phyloP scores from a whole-genome alignment of 106 monocot genomes.

The Amphibolis antarctica region DNA sequence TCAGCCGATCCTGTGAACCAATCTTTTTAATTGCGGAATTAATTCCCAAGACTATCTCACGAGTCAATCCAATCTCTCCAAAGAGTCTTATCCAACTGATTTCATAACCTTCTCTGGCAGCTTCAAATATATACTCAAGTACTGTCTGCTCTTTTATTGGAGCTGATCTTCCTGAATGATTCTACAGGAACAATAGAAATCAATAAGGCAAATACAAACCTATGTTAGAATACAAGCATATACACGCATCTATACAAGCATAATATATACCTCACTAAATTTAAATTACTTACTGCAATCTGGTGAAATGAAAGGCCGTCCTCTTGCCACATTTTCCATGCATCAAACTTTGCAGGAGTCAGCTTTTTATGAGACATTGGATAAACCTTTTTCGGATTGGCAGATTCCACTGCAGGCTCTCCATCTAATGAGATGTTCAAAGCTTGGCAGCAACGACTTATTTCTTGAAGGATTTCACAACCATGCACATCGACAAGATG shows the following conservation, averaged over 20 bases:
- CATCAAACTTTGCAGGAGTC: constrained; percentile 49
- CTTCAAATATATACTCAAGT: constrained; percentile 71
- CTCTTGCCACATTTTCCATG: constrained; percentile 87
- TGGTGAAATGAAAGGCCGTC: constrained; percentile 44
- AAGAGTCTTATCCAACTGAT: constrained; percentile 65
- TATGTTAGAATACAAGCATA: neutral
- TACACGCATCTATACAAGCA: too few relatives aligned
- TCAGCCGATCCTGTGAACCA: constrained; percentile 63
- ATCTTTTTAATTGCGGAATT: constrained; percentile 37
- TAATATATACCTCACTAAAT: neutral
- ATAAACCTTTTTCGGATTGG: constrained; percentile 18
- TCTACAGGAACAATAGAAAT: constrained; percentile 19
- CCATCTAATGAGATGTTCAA: constrained; percentile 53
- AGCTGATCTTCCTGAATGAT: constrained; percentile 24
- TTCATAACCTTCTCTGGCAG: constrained; percentile 59
- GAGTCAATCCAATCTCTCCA: constrained; percentile 50
- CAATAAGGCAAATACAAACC: neutral
- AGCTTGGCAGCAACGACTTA: constrained; percentile 42
- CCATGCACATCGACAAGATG: constrained; percentile 52
- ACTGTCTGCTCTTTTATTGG: constrained; percentile 76
- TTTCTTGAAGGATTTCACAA: constrained; percentile 44
- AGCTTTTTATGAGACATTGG: constrained; percentile 28
- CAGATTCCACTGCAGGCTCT: constrained; percentile 25
- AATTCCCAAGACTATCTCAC: constrained; percentile 43
- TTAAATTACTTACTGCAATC: constrained; percentile 55